Evolutionary conservation across 1,139 yeast species (phyloP).

Genomic region (Yamadazyma diddensiae): DNA sequence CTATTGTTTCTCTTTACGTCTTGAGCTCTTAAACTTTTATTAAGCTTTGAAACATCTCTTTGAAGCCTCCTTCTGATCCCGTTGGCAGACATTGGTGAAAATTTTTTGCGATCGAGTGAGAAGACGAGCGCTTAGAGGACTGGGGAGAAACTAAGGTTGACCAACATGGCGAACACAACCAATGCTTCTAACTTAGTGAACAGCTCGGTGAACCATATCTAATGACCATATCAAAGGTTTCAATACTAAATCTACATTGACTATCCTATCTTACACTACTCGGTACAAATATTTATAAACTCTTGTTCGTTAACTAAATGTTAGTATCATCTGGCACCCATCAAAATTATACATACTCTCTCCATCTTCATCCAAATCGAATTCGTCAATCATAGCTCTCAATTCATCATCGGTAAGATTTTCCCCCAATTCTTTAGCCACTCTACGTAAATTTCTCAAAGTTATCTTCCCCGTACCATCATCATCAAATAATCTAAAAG

Average conservation of each 20-base stretch:
- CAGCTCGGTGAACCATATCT: too few species aligned
- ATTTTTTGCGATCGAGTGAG: slow-evolving; percentile 8
- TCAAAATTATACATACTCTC: slow-evolving; percentile 50
- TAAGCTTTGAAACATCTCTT: slow-evolving; percentile 33
- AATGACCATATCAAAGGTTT: too few species aligned
- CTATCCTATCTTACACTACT: slow-evolving; percentile 27
- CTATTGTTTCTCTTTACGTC: slow-evolving; percentile 24
- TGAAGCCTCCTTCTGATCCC: slow-evolving; percentile 36
- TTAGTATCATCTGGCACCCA: slow-evolving; percentile 7
- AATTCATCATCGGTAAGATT: slow-evolving; percentile 89
- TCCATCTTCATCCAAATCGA: slow-evolving; percentile 95
- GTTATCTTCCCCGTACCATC: slow-evolving; percentile 85
- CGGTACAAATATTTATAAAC: slow-evolving; percentile 86
- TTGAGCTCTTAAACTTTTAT: slow-evolving; percentile 28
- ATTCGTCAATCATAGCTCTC: slow-evolving; percentile 96
- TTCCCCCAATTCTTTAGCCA: slow-evolving; percentile 92
- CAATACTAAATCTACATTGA: too few species aligned
- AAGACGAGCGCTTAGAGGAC: too few species aligned
- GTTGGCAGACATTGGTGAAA: slow-evolving; percentile 35
- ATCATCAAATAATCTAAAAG: slow-evolving; percentile 86
- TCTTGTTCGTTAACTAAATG: slow-evolving; percentile 75
- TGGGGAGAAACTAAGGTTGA: too few species aligned
- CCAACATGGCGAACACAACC: too few species aligned
- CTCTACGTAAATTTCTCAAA: slow-evolving; percentile 78
- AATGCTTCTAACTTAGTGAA: too few species aligned